phyloP scores from a whole-genome alignment of 1,284 basidiomycete species.

The Mycena citricolor region DNA sequence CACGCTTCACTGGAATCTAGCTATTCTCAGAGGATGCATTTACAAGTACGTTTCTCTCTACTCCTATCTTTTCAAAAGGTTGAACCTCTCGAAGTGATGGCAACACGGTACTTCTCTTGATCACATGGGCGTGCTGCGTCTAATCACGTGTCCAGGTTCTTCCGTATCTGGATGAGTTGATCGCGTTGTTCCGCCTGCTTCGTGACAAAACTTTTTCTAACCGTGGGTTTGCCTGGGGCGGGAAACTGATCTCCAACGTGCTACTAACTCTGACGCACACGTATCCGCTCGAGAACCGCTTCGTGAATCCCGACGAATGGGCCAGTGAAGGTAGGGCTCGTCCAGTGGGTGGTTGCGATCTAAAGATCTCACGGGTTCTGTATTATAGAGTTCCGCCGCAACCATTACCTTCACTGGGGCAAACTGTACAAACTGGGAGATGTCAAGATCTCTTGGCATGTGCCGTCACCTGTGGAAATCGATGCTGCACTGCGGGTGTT shows the following conservation, averaged over 20 bases:
- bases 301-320: constrained; percentile 83
- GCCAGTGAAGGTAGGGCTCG: constrained; percentile 60
- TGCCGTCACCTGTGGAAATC: constrained; percentile 66
- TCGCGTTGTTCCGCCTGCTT: constrained; percentile 68
- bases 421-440: constrained; percentile 63
- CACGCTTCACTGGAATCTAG: constrained; percentile 84
- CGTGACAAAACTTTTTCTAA: constrained; percentile 78
- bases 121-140: constrained; percentile 2
- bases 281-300: constrained; percentile 82
- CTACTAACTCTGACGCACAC: constrained; percentile 78
- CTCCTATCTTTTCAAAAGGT: background rate
- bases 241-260: constrained; percentile 75
- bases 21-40: constrained; percentile 66
- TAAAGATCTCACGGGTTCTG: background rate
- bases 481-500: constrained; percentile 77
- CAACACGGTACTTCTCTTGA: constrained; percentile 46
- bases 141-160: constrained; percentile 48
- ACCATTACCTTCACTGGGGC: constrained; percentile 81
- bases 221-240: constrained; percentile 81
- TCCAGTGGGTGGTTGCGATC: background rate
- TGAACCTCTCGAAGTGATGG: constrained; percentile 49
- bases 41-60: constrained; percentile 54
- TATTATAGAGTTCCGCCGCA: constrained; percentile 69
- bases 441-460: constrained; percentile 77
- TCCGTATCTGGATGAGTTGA: constrained; percentile 60